A percentile compares a stretch with the other conserved stretches of the same genome.
Conservation (phyloP, 805 yeast species). For the Candida jianshihensis region DNA sequence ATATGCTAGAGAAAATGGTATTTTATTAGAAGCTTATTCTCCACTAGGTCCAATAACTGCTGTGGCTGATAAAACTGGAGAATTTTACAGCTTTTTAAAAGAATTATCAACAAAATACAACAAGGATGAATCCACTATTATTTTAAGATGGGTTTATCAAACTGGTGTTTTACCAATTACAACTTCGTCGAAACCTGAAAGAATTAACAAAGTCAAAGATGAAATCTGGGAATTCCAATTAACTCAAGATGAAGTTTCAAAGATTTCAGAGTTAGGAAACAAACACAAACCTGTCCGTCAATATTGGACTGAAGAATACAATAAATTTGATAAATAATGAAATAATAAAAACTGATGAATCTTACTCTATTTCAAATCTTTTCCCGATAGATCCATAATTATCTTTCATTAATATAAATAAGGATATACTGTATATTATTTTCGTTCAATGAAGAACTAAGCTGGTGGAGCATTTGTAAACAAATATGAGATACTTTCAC, state of each 20-base stretch:
- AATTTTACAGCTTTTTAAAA: constrained; percentile 31
- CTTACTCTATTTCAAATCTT: too few relatives aligned
- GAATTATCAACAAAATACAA: constrained; percentile 49
- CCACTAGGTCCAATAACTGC: constrained; percentile 60
- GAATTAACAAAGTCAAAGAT: constrained; percentile 48
- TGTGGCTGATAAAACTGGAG: constrained; percentile 34
- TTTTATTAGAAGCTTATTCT: constrained; percentile 57
- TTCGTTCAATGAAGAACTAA: too few relatives aligned
- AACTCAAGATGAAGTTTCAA: constrained; percentile 40
- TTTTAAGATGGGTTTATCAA: constrained; percentile 66
- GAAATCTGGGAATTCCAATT: constrained; percentile 51
- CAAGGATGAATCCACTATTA: constrained; percentile 54
- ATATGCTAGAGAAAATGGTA: constrained; percentile 40
- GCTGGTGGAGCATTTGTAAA: constrained; percentile 56
- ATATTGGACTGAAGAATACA: constrained; percentile 26
- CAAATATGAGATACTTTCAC: constrained; percentile 87
- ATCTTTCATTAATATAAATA: too few relatives aligned
- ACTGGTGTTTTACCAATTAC: constrained; percentile 66
- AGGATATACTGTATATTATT: too few relatives aligned
- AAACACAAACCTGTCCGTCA: constrained; percentile 25
- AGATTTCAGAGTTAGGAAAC: constrained; percentile 36
- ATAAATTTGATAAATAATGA: constrained; percentile 10
- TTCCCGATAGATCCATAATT: too few relatives aligned
- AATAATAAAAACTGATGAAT: neutral
- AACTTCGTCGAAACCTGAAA: constrained; percentile 51